Evolutionary conservation across 1,139 yeast species (phyloP).

Genomic region (Kurtzmaniella quercitrusa): DNA sequence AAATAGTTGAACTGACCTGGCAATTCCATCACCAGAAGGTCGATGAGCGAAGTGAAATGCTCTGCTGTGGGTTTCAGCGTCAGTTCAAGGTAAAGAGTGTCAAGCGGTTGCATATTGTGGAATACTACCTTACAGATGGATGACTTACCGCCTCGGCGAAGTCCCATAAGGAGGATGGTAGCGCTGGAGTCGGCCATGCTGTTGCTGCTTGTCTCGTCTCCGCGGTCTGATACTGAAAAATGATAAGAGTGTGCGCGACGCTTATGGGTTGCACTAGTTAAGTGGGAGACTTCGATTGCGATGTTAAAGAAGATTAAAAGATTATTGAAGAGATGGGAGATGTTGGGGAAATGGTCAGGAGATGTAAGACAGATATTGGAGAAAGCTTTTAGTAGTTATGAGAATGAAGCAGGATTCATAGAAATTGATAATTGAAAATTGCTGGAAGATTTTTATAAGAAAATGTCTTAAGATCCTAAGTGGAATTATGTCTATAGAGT

Average conservation of each 20-base stretch:
- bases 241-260: not conserved
- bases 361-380: too few species aligned
- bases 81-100: slow-evolving; percentile 84
- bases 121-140: slow-evolving; percentile 93
- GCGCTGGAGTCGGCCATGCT: slow-evolving; percentile 47
- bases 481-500: too few species aligned
- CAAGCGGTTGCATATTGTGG: slow-evolving; percentile 95
- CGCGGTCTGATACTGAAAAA: not conserved
- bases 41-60: slow-evolving; percentile 73
- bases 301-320: not conserved
- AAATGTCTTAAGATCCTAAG: too few species aligned
- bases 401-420: too few species aligned
- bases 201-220: not conserved
- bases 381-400: too few species aligned
- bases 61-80: slow-evolving; percentile 87
- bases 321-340: too few species aligned
- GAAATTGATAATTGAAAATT: too few species aligned
- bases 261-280: not conserved
- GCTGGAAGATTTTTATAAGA: too few species aligned
- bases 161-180: slow-evolving; percentile 79
- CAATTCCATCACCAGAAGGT: slow-evolving; percentile 88
- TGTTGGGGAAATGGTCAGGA: too few species aligned
- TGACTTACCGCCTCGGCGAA: slow-evolving; percentile 78
- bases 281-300: not conserved
- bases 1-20: slow-evolving; percentile 93